Base-by-base conservation (phyloP, 2,329 filamentous ascomycete species). In the Xylaria multiplex region DNA sequence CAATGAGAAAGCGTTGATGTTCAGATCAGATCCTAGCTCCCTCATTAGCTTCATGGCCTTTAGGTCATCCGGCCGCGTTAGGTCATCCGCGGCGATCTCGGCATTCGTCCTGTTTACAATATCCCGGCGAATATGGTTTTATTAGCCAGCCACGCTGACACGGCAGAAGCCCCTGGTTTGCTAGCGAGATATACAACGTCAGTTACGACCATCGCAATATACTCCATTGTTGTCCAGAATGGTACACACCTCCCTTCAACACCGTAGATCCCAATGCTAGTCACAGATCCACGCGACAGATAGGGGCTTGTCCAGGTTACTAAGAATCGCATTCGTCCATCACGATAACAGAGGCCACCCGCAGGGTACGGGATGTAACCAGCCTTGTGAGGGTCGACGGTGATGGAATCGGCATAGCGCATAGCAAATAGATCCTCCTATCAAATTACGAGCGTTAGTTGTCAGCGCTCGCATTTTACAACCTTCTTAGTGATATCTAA, bases 311-410 rank as follows among this genome's bases (percentile, higher is more conserved):
- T 80, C 81, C 82, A 84, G 0, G 82, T 82, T 0, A 84, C 77
- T 4, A 82, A 62, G 62, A 77, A 78, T 35, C 79, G 73, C 79
- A 83, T 82, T 0, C 81, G 70, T 0, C 76, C 81, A 52, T 84
- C 82, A 0, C 78, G 75, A 56, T 84, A 84, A 6, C 77, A 78
- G n/a, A 84, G 64, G 1, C 78, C 78, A 3, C 82, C 81, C 0
- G 81, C 81, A 0, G 82, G 82, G 61, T 84, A 84, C 0, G 79
- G 80, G 30, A 83, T 80, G 48, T 84, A 83, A 0, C 81, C 82
- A 2, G 80, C 76, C 62, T 84, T 84, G 65, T 84, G 81, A 0
- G 82, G 82, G 62, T 85, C 82, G 6, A 84, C 79, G 0, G 82
- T 84, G 37, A 83, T 79, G 0, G 79, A 82, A 69, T 84, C 81